These are phyloP conservation scores for Podospora pseudocomata DNA, from an alignment of 495 filamentous ascomycete species.

Conservation along the genomic window DNA sequence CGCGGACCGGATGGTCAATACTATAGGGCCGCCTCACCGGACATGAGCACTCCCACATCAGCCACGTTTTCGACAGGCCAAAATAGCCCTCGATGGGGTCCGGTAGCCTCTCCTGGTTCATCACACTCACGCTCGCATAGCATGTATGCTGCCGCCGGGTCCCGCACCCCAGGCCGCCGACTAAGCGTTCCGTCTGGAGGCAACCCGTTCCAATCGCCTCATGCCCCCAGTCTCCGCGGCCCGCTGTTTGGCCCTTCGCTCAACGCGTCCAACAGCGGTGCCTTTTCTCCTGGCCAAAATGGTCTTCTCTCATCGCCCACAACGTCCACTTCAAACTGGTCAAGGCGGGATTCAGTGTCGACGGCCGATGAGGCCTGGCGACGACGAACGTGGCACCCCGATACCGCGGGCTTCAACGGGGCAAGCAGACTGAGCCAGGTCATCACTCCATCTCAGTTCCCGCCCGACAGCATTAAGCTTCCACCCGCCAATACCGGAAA, in stretches of 20 bases:
- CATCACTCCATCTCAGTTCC: slow-evolving; percentile 57
- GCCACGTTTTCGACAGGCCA: slow-evolving; percentile 68
- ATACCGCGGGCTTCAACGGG: slow-evolving; percentile 54
- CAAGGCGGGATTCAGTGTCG: slow-evolving; percentile 57
- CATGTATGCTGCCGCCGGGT: slow-evolving; percentile 56
- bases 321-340: slow-evolving; percentile 58
- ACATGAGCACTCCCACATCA: slow-evolving; percentile 73
- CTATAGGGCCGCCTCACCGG: slow-evolving; percentile 58
- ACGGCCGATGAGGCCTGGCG: slow-evolving; percentile 72
- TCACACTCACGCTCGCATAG: slow-evolving; percentile 59
- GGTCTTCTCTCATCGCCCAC: slow-evolving; percentile 68
- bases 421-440: slow-evolving; percentile 48
- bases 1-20: slow-evolving; percentile 49
- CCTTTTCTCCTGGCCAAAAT: slow-evolving; percentile 50
- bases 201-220: slow-evolving; percentile 70
- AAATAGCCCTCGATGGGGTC: slow-evolving; percentile 67
- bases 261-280: slow-evolving; percentile 49
- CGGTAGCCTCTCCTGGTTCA: slow-evolving; percentile 66
- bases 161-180: slow-evolving; percentile 65
- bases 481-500: slow-evolving; percentile 44
- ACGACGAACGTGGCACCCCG: slow-evolving; percentile 86
- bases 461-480: slow-evolving; percentile 51
- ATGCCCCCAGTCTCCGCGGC: slow-evolving; percentile 52
- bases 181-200: slow-evolving; percentile 75
- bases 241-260: slow-evolving; percentile 55